A percentile compares a stretch with the other conserved stretches of the same genome.
Conservation (phyloP, 805 yeast genomes). For the Wickerhamomyces bisporus region DNA sequence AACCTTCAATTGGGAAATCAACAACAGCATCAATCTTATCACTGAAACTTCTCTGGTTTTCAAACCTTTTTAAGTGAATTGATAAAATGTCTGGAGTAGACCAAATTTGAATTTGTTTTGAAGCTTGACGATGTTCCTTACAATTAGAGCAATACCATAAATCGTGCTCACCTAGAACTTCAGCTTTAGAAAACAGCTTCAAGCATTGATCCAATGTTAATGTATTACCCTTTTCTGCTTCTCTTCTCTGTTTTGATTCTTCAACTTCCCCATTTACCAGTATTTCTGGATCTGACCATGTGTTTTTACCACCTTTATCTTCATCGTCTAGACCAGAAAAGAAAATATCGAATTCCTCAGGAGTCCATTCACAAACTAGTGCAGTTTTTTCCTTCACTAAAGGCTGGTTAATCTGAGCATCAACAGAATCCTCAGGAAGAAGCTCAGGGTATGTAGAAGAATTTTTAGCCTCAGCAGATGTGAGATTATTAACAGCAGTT, state of each 20-base stretch:
- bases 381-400: constrained; percentile 32
- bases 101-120: constrained; percentile 90
- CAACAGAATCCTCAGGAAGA: neutral
- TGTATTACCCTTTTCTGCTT: constrained; percentile 28
- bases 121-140: constrained; percentile 83
- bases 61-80: constrained; percentile 86
- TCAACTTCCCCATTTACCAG: constrained; percentile 53
- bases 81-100: constrained; percentile 87
- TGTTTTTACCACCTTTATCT: constrained; percentile 42
- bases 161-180: constrained; percentile 81
- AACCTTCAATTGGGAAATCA: constrained; percentile 78
- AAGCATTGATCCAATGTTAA: constrained; percentile 72
- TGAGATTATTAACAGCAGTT: too few relatives aligned
- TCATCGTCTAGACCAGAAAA: constrained; percentile 45
- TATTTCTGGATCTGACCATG: constrained; percentile 50
- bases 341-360: constrained; percentile 40
- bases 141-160: constrained; percentile 93
- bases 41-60: constrained; percentile 75
- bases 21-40: constrained; percentile 85
- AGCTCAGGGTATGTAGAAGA: too few relatives aligned
- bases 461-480: too few relatives aligned
- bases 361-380: constrained; percentile 65
- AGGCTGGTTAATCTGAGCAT: neutral
- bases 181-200: constrained; percentile 69
- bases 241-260: constrained; percentile 31